Base-by-base conservation (phyloP, 1,284 basidiomycete species). In the Ustilago vetiveriae region DNA sequence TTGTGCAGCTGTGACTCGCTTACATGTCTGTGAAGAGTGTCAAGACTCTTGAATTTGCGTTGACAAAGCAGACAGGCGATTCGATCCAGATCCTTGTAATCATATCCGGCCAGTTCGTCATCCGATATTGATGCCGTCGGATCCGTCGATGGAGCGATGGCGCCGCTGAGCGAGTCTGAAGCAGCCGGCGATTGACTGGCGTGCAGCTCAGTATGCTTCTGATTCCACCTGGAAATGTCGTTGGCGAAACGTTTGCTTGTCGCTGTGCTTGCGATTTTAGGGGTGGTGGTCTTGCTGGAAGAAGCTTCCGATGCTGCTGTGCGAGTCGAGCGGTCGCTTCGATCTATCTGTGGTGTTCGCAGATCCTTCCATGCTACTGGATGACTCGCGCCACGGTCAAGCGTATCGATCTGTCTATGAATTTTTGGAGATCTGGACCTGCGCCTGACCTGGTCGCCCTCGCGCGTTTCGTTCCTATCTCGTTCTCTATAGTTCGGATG, bases 1-100 rank as follows among this genome's bases (percentile, higher is more conserved):
- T 48, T 57, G 48, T 71, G 68, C 32, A 71, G 51, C 36, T 62
- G 49, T 1, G 68, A 71, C 32, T 66, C 63, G 21, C 10, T 53
- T 23, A 46, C 46, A 38, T 71, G 68, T 14, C 55, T 32, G n/a
- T 49, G 36, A 27, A 71, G 55, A 14, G 62, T 63, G 16, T 71
- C 68, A 35, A 62, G 5, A 39, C 43, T 53, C 33, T 66, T 71
- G 58, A 71, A 65, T 23, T 71, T 65, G 45, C 68, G 57, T 29
- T 71, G 68, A n/a, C 68, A 71, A 17, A 71, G 30, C n/a, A 71
- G 63, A 23, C 68, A 71, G 19, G 68, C 63, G 22, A 57, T 52
- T 36, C 54, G 62, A 9, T 35, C 43, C 16, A n/a, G 27, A n/a
- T 71, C 63, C 21, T 48, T 55, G 58, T 66, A 71, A 48, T 71